Conservation (phyloP, 352 stramenopile genomes). For the Pythium folliculosum region DNA sequence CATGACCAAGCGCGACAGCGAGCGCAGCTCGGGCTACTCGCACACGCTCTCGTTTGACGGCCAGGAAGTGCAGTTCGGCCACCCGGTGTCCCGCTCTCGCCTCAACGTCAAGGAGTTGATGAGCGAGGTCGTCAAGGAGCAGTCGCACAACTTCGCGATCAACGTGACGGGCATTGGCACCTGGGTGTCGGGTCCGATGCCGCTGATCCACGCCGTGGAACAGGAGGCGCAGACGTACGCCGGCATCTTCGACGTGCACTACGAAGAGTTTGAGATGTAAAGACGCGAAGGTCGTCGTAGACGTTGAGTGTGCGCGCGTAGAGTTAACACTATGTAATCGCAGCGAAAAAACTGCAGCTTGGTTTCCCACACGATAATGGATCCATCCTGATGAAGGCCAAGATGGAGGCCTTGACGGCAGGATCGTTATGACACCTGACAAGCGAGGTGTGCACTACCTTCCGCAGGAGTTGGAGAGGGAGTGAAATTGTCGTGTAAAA, state of each 20-base stretch:
- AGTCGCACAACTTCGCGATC: slow-evolving; percentile 83
- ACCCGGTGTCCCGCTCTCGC: slow-evolving; percentile 65
- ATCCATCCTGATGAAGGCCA: background rate
- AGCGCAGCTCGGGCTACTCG: slow-evolving; percentile 61
- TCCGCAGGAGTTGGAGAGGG: too few species aligned
- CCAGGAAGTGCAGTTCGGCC: slow-evolving; percentile 75
- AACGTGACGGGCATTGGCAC: slow-evolving; percentile 80
- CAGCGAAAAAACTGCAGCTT: slow-evolving; percentile 10
- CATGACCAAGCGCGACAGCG: slow-evolving; percentile 39
- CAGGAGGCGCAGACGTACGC: slow-evolving; percentile 72
- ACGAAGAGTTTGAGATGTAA: slow-evolving; percentile 90
- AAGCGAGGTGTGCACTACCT: too few species aligned
- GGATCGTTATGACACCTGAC: too few species aligned
- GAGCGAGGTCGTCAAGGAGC: slow-evolving; percentile 80
- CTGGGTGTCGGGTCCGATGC: slow-evolving; percentile 84
- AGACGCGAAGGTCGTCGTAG: slow-evolving; percentile 5
- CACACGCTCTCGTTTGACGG: slow-evolving; percentile 81
- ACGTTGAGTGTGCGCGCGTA: slow-evolving; percentile 14
- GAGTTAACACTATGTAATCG: slow-evolving; percentile 20
- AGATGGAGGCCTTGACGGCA: too few species aligned
- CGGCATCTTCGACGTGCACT: slow-evolving; percentile 89
- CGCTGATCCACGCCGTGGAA: slow-evolving; percentile 77
- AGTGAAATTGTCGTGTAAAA: too few species aligned
- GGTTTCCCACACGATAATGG: background rate
- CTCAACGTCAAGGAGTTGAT: slow-evolving; percentile 81